Base-by-base conservation (phyloP, 805 yeast genomes). In the Pichia nanzhaoensis region DNA sequence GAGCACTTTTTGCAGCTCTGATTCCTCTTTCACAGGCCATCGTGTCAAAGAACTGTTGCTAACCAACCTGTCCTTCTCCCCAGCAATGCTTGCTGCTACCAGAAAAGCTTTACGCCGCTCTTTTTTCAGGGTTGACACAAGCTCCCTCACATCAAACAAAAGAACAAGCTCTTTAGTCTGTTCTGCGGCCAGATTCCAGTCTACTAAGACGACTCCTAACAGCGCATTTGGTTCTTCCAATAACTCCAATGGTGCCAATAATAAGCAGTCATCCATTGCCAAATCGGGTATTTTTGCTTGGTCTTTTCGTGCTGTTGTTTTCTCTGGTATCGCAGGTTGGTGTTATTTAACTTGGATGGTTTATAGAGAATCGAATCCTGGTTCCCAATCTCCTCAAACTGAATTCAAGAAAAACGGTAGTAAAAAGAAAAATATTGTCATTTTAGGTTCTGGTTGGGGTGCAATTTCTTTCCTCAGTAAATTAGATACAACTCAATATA, bases 361-460 rank as follows among this genome's bases (percentile, higher is more conserved):
- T 43, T 80, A 80, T 60, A 67, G 68, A 36, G 91, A 84, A 64
- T 66, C 76, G 6, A 69, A 73, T 53, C 90, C 90, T 5, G 67
- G 70, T 30, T 66, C 70, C 16, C 89, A 83, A 59, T 54, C 66
- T 40, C 80, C 81, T 42, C 88, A 82, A 59, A 67, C 77, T 22
- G 60, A 57, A 37, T 69, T 69, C 49, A 57, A 60, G 43, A 64
- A 65, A 18, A 64, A 66, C 16, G 87, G 84, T 46, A 76, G 77
- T 47, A 66, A 72, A 59, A 81, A 78, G 72, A 82, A 82, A 65
- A 79, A 84, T n/a, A 67, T 82, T 57, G 93, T 91, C 43, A 81
- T 75, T 66, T 77, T 78, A 60, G 95, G 95, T 50, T 80, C 95
- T 19, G 98, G 97, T 44, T 90, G 98, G 98, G 97, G 96, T 49